Base-by-base conservation (phyloP, 768 basidiomycete genomes). In the Roridomyces roridus region DNA sequence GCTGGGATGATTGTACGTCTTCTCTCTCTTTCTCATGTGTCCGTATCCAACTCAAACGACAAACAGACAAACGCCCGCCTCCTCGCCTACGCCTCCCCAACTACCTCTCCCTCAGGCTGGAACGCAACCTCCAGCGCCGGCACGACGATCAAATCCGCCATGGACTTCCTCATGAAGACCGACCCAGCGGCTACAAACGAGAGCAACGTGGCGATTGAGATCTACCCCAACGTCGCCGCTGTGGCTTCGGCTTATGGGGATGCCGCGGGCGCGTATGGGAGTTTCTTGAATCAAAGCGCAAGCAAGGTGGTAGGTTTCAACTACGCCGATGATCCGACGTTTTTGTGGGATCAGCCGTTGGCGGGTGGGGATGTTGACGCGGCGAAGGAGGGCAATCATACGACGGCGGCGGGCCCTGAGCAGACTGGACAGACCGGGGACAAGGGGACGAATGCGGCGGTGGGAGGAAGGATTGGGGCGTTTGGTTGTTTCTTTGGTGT, bases 1-100 rank as follows among this genome's bases (percentile, higher is more conserved):
- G 84, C 85, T 0, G 87, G 85, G 11, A 85, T 88, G 82, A 82
- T 87, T 43, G 85, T 87, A 60, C 62, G 81, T 66, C 11, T n/a
- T 43, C 21, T 25, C 29, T 34, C 4, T 14, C 1, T 29, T 31
- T 6, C 34, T 1, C 24, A 14, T 15, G 36, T n/a, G 6, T 7
- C 24, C 20, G 12, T 15, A 3, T 7, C 12, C 5, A 12, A 45
- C 9, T 31, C 34, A 24, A 26, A 46, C 24, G 6, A 9, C 34
- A 37, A 23, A 12, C n/a, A 86, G 85, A 84, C 84, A 6, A 85
- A 83, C 58, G 87, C 85, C 5, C 79, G 81, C 40, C 65, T 88
- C 39, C 81, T 74, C 18, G 68, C 73, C 25, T 84, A 83, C 46
- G 71, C 72, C 6, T 74, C 79, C 60, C 72, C 80, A 17, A 74